phyloP scores from a whole-genome alignment of 306 rosid genomes.

The Mimosa pudica region DNA sequence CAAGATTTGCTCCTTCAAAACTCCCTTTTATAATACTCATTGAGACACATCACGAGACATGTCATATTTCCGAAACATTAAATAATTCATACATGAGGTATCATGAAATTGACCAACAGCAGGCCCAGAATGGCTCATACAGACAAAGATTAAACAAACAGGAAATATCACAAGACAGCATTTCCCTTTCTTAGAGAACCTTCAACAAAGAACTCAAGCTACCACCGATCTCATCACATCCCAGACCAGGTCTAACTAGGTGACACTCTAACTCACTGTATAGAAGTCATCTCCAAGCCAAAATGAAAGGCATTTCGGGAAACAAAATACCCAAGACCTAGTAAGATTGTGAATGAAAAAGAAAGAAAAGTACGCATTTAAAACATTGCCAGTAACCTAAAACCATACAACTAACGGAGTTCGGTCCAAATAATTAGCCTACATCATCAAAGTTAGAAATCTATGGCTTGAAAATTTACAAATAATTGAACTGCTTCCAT shows the following conservation, averaged over 20 bases:
- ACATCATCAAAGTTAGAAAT: conserved; percentile 2
- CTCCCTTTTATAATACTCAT: not conserved
- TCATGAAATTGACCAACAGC: not conserved
- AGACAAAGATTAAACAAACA: not conserved
- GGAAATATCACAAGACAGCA: not conserved
- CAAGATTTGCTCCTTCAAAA: not conserved
- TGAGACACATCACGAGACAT: conserved; percentile 3
- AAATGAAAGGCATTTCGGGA: not conserved
- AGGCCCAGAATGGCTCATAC: not conserved
- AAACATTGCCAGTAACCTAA: conserved; percentile 1
- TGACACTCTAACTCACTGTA: not conserved
- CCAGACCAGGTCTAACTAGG: conserved; percentile 4
- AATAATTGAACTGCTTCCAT: conserved; percentile 43
- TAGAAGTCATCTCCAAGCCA: not conserved
- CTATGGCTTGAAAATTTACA: conserved; percentile 30
- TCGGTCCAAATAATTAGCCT: not conserved
- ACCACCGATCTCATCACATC: not conserved
- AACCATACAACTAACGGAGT: conserved; percentile 5
- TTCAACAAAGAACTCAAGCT: conserved; percentile 8
- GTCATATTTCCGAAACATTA: not conserved
- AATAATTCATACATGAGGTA: not conserved
- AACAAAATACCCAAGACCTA: not conserved
- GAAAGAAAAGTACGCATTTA: not conserved
- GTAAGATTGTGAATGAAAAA: conserved; percentile 3
- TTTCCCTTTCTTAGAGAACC: conserved; percentile 6